These are phyloP conservation scores for Hebeloma cylindrosporum DNA, from an alignment of 768 basidiomycete species.

Conservation along the genomic window DNA sequence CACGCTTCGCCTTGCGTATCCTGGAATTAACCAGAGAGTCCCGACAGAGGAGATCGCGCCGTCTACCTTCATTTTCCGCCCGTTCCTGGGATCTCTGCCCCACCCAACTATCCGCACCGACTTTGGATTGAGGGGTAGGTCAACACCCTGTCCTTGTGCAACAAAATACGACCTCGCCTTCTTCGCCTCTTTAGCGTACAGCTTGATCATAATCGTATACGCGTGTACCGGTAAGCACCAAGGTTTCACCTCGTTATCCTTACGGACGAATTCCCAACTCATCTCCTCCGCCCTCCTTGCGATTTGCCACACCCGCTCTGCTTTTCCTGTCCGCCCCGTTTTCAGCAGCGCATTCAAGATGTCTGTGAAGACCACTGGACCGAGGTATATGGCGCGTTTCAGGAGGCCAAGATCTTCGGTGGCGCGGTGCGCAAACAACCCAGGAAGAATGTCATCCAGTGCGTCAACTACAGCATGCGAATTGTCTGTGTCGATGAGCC, in stretches of 20 bases:
- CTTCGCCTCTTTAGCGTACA: constrained; percentile 50
- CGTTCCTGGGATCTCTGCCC: no score
- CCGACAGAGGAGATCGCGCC: no score
- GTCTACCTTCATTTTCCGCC: no score
- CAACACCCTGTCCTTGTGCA: no score
- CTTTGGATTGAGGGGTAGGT: no score
- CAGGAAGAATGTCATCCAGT: constrained; percentile 59
- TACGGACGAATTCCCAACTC: constrained; percentile 39
- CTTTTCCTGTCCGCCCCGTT: constrained; percentile 49
- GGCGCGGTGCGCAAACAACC: constrained; percentile 33
- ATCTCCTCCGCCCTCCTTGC: constrained; percentile 57
- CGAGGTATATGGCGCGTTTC: constrained; percentile 45
- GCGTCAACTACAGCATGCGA: constrained; percentile 43
- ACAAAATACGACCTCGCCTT: no score
- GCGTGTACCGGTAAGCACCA: constrained; percentile 69
- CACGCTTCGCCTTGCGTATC: no score
- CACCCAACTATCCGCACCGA: no score
- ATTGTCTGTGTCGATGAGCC: constrained; percentile 51
- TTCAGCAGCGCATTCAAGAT: constrained; percentile 64
- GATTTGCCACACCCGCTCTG: constrained; percentile 64
- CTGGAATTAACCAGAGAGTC: no score
- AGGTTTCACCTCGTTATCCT: constrained; percentile 28
- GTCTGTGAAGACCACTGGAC: constrained; percentile 59
- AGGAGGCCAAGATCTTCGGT: constrained; percentile 27
- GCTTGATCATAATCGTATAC: constrained; percentile 71